Evolutionary conservation across 2,329 filamentous ascomycete species (phyloP), one percentile per base, ranked within the genome.

Genomic region (Cryphonectria radicalis): DNA sequence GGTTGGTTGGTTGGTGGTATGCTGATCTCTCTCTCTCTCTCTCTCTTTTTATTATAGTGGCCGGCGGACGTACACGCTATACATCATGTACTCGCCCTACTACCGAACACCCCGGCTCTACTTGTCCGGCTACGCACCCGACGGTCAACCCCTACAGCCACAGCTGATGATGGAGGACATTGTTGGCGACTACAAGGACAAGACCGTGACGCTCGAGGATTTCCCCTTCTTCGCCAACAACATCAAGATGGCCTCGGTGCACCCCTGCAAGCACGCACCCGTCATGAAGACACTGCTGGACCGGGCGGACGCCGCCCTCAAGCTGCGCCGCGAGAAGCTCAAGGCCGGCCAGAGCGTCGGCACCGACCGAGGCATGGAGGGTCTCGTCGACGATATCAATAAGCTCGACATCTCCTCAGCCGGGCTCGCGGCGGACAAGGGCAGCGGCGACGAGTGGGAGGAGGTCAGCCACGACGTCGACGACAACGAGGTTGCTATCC

Each of bases 211-310:
- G 1, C 90, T 98, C 72, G 96, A 99, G 80, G 94, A 98, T 82
- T 99, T 99, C 79, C 94, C 94, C 63, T 98, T 97, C 85, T 96
- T 97, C 80, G 92, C 93, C 75, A 92, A 93, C 78, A 91, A 91
- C 76, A 90, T 98, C 79, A 97, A 98, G 85, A 99, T 98, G 89
- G 96, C 95, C 46, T 96, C 92, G 43, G 93, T 99, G 19, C 96
- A 99, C 79, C 96, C 96, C 4, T 99, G 96, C 88, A 97, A 96
- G 80, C 96, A 99, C 80, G 96, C 96, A 13, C 92, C 92, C 40
- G 96, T 99, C 76, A 99, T 99, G 96, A 99, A 98, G 84, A 93
- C 93, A 32, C 89, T 99, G 5, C 91, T 99, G 55, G 96, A 98
- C 81, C 93, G 96, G 50, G 96, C 96, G 63, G 95, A 99, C 79